A percentile compares a stretch with the other conserved stretches of the same genome.
Evolutionary conservation across 306 rosid genomes (phyloP).

Genomic region (Pyrus communis): DNA sequence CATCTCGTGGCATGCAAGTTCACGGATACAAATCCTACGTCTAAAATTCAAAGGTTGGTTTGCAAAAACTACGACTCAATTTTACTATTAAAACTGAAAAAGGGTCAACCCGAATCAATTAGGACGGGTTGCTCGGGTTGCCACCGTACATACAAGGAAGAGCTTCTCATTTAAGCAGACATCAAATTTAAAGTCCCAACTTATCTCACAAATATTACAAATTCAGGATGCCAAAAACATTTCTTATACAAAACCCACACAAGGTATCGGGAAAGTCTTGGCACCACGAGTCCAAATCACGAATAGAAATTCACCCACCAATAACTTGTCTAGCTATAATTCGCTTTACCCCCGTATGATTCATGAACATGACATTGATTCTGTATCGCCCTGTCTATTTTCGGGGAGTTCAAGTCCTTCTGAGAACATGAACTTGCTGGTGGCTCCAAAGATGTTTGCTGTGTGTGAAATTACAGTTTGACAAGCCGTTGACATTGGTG

Average conservation of each 20-base stretch:
- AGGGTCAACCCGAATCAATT: too few relatives aligned
- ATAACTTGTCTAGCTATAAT: not conserved
- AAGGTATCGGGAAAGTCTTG: not conserved
- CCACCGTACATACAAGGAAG: too few relatives aligned
- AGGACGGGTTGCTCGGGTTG: too few relatives aligned
- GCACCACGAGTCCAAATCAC: not conserved
- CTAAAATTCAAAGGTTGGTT: too few relatives aligned
- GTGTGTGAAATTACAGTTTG: conserved; percentile 46
- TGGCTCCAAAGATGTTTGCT: conserved; percentile 56
- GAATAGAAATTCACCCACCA: not conserved
- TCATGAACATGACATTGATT: conserved; percentile 16
- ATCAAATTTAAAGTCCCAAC: not conserved
- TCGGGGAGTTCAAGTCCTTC: conserved; percentile 37
- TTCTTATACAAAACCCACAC: not conserved
- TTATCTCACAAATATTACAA: not conserved
- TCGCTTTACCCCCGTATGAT: not conserved
- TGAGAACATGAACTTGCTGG: conserved; percentile 44
- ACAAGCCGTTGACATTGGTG: conserved; percentile 25
- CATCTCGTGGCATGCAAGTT: too few relatives aligned
- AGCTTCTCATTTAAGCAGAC: too few relatives aligned
- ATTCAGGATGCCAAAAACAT: not conserved
- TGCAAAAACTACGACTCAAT: too few relatives aligned
- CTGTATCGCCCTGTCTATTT: conserved; percentile 10
- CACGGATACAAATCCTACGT: too few relatives aligned
- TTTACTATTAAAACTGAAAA: too few relatives aligned